Conservation (phyloP, 768 basidiomycete species). For the Saitozyma sp. region DNA sequence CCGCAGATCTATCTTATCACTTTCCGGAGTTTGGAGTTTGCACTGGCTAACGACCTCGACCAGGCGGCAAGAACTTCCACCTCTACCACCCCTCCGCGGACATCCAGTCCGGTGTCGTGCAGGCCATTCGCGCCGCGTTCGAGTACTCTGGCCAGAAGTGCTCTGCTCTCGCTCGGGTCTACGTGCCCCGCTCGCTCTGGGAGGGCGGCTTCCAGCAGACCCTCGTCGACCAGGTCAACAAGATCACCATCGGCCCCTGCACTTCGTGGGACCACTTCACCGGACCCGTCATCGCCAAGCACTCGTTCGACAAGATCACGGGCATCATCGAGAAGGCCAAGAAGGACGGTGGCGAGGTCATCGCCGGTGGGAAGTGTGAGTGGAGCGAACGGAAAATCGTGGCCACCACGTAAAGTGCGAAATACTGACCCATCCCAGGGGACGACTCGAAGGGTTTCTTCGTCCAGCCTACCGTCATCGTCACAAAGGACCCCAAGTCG, state of each 20-base stretch:
- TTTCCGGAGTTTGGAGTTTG: conserved; percentile 50
- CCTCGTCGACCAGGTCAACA: conserved; percentile 70
- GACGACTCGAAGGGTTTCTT: conserved; percentile 78
- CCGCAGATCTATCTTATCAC: no score
- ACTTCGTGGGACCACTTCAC: conserved; percentile 81
- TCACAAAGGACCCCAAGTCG: conserved; percentile 84
- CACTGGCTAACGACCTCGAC: not conserved
- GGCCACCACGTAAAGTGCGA: not conserved
- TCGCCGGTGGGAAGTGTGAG: conserved; percentile 68
- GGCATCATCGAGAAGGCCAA: conserved; percentile 83
- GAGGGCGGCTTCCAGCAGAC: conserved; percentile 77
- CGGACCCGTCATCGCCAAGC: conserved; percentile 90
- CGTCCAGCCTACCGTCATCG: conserved; percentile 89
- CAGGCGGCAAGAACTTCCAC: conserved; percentile 95
- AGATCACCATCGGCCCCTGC: conserved; percentile 79
- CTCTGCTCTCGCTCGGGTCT: conserved; percentile 85
- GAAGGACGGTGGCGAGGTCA: conserved; percentile 80
- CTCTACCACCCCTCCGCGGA: conserved; percentile 85
- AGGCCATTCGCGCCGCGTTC: conserved; percentile 82
- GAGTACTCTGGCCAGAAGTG: conserved; percentile 99
- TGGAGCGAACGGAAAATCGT: conserved; percentile 14
- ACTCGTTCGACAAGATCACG: conserved; percentile 85
- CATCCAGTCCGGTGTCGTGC: conserved; percentile 81
- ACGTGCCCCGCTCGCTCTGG: conserved; percentile 88
- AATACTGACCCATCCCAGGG: not conserved